Evolutionary conservation across 1,139 yeast genomes (phyloP), one percentile per base, ranked within the genome.

Genomic region (Taphrina pruni): DNA sequence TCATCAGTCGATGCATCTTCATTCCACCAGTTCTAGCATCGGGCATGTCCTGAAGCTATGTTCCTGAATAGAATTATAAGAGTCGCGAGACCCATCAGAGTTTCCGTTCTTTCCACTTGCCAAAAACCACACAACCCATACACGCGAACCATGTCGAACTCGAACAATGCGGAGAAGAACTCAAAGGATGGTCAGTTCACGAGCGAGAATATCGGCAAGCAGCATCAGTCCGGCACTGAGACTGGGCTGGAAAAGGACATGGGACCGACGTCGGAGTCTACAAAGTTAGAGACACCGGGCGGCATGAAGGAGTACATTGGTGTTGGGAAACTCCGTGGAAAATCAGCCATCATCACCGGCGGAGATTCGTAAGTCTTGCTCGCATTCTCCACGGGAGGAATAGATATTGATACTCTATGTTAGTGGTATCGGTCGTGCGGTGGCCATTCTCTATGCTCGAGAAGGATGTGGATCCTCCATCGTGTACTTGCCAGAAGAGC

Each of bases 371-470:
- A 41, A 39, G 60, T 41, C 46, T 12, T 41, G 52, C 3, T 48
- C 52, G 21, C 21, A 48, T 12, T 41, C n/a, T 12, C 6, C 46
- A n/a, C 32, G 32, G 32, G 32, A 2, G 4, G 4, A 26, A 46
- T n/a, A 46, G n/a, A 9, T 46, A 17, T n/a, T n/a, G 17, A n/a
- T n/a, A 2, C 12, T 4, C 32, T 6, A 2, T 51, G 17, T 14
- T 4, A 45, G 55, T n/a, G 71, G 71, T n/a, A 69, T 69, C 20
- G 71, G 71, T 35, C 68, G 69, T 38, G 62, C 69, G 2, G 66
- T 66, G 1, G 71, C 71, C 9, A 50, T 65, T 14, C 55, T 65
- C 36, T 69, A 46, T 65, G 71, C 71, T 38, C 55, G 71, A 50
- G 71, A 69, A 46, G 69, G 71, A 12, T 56, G 66, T 38, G 66